Conservation (phyloP, 768 basidiomycete species). For the Tylopilus rubrobrunneus region DNA sequence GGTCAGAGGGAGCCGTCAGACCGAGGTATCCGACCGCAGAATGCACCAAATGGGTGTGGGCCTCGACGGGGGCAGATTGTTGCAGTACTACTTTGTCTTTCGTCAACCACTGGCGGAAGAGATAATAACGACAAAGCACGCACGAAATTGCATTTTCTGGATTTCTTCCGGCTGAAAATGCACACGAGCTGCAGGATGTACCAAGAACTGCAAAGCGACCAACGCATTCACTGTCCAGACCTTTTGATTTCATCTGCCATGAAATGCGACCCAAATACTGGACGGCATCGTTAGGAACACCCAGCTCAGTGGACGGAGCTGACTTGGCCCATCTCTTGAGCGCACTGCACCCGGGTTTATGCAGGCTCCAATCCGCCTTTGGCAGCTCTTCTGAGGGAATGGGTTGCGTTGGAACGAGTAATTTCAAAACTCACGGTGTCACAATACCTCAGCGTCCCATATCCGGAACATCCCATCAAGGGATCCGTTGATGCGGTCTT, state of each 20-base stretch:
- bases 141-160: constrained; percentile 73
- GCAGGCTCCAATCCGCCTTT: constrained; percentile 65
- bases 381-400: constrained; percentile 49
- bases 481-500: constrained; percentile 32
- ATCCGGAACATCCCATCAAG: constrained; percentile 71
- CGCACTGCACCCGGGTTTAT: constrained; percentile 76
- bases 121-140: constrained; percentile 23
- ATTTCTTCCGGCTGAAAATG: constrained; percentile 55
- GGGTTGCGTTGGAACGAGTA: not conserved
- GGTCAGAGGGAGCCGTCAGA: constrained; percentile 53
- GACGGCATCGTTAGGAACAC: constrained; percentile 73
- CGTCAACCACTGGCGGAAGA: not conserved
- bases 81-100: constrained; percentile 57
- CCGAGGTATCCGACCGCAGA: constrained; percentile 69
- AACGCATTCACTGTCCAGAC: constrained; percentile 56
- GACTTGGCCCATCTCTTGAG: constrained; percentile 53
- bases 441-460: constrained; percentile 74
- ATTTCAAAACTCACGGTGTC: constrained; percentile 46
- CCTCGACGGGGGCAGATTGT: constrained; percentile 43
- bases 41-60: constrained; percentile 69
- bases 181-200: not conserved
- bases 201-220: constrained; percentile 18
- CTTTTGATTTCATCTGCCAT: constrained; percentile 58
- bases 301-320: constrained; percentile 43
- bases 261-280: constrained; percentile 74